Conservation (phyloP, 1,284 basidiomycete genomes). For the Fomitopsis palustris region DNA sequence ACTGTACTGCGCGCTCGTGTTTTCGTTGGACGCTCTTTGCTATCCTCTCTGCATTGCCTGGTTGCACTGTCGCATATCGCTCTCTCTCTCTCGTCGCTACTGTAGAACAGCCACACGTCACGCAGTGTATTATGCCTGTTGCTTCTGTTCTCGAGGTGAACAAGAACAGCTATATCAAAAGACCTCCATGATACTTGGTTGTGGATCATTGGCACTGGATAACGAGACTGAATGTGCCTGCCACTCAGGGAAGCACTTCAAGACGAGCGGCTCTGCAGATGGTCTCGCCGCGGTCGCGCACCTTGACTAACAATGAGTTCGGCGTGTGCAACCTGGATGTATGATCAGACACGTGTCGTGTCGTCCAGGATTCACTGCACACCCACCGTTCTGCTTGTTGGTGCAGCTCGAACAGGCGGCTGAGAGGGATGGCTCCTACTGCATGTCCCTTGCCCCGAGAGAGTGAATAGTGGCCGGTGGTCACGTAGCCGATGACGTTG, state of each 20-base stretch:
- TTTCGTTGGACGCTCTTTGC: background rate
- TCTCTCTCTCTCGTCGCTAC: background rate
- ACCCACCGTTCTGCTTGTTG: conserved; percentile 49
- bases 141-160: background rate
- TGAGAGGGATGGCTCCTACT: conserved; percentile 66
- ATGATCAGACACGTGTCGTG: background rate
- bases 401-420: conserved; percentile 47
- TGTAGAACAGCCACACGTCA: conserved; percentile 1
- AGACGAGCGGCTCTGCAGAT: conserved; percentile 36
- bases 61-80: background rate
- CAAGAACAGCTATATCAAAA: background rate
- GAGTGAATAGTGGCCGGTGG: conserved; percentile 78
- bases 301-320: conserved; percentile 32
- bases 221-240: background rate
- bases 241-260: conserved; percentile 15
- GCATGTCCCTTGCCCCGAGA: conserved; percentile 72
- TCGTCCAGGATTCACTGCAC: background rate
- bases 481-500: conserved; percentile 73
- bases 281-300: conserved; percentile 38
- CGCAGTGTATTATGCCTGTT: conserved; percentile 1
- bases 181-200: background rate
- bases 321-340: conserved; percentile 20
- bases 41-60: conserved; percentile 1
- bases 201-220: background rate
- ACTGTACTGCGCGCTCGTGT: too few relatives aligned